phyloP scores from a whole-genome alignment of 208 protist genomes.

The Acanthamoeba castellanii region DNA sequence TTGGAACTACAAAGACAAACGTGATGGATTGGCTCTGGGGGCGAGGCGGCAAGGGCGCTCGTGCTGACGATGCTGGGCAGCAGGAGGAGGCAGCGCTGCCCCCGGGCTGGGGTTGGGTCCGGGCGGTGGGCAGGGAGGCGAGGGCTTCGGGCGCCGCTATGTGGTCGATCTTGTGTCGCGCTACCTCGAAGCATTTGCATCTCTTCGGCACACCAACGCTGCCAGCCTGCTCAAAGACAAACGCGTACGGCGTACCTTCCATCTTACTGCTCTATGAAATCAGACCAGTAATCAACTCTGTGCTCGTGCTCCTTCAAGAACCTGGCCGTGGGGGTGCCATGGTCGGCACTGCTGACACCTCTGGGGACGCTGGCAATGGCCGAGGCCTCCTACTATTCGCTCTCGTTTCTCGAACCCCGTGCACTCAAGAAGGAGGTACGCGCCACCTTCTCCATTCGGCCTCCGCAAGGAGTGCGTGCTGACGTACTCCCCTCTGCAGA shows the following conservation, averaged over 20 bases:
- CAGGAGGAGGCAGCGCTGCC: neutral
- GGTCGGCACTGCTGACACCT: slow-evolving; percentile 20
- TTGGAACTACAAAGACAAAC: neutral
- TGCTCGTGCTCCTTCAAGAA: neutral
- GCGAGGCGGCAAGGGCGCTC: neutral
- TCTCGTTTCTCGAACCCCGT: slow-evolving; percentile 20
- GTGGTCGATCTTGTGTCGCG: neutral
- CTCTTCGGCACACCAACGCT: neutral
- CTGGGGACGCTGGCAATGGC: slow-evolving; percentile 33
- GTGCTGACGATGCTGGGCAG: slow-evolving; percentile 5
- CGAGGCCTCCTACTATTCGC: slow-evolving; percentile 30
- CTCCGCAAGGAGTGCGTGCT: too few relatives aligned
- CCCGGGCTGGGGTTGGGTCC: neutral
- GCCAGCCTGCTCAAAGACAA: slow-evolving; percentile 21
- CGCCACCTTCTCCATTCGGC: neutral
- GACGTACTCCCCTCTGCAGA: neutral
- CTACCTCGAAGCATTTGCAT: neutral
- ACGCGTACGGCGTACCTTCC: neutral
- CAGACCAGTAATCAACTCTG: neutral
- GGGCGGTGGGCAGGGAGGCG: neutral
- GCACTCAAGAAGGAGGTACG: slow-evolving; percentile 54
- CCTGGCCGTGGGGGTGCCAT: neutral
- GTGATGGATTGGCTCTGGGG: slow-evolving; percentile 46
- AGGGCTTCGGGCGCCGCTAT: neutral
- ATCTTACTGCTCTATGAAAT: neutral